Percentiles rank a stretch among this genome's conserved stretches.
Conservation (phyloP, 331 rosid genomes). For the Stylosanthes scabra region DNA sequence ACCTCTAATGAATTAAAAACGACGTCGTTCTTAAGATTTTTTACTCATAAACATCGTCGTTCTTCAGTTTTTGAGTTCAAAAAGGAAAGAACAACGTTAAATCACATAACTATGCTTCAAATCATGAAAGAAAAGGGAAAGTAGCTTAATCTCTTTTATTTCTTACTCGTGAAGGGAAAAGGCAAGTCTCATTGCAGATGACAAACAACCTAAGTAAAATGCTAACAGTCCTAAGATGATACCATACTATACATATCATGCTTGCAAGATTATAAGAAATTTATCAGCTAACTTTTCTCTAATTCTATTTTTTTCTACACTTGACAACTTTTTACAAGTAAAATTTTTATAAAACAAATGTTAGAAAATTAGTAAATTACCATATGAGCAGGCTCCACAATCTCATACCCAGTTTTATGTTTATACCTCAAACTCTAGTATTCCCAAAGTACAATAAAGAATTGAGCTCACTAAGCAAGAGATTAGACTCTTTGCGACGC, state of each 20-base stretch:
- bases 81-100: too few relatives aligned
- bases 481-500: constrained; percentile 87
- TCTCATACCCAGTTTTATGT: constrained; percentile 71
- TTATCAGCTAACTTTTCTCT: constrained; percentile 23
- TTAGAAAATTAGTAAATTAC: constrained; percentile 51
- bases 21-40: too few relatives aligned
- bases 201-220: constrained; percentile 2
- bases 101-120: too few relatives aligned
- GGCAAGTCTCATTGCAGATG: not conserved
- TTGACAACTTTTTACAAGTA: not conserved
- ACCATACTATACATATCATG: not conserved
- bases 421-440: constrained; percentile 11
- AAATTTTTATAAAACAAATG: constrained; percentile 1
- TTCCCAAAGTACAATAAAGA: constrained; percentile 18
- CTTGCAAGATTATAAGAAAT: not conserved
- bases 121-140: not conserved
- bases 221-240: constrained; percentile 22
- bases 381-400: constrained; percentile 98
- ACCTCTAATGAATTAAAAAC: too few relatives aligned
- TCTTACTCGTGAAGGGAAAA: constrained; percentile 6
- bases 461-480: constrained; percentile 75
- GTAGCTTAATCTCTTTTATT: not conserved
- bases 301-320: not conserved
- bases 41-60: too few relatives aligned
- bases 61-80: too few relatives aligned